phyloP scores from a whole-genome alignment of 805 yeast species.

The Spathaspora girioi region DNA sequence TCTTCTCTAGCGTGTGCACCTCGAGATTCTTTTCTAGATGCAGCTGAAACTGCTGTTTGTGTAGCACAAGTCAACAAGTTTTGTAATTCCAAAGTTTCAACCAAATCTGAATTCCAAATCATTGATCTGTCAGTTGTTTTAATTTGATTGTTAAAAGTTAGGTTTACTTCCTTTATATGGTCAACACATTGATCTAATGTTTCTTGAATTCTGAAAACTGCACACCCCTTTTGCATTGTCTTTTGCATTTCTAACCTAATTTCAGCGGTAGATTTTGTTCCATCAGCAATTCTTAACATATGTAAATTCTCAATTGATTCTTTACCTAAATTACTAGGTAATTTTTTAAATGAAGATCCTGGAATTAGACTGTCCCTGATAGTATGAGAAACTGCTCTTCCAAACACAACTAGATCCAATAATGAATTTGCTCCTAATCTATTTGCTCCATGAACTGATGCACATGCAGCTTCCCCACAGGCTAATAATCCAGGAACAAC shows the following conservation, averaged over 20 bases:
- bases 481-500: constrained; percentile 92
- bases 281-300: constrained; percentile 78
- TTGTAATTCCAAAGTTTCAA: constrained; percentile 93
- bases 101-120: constrained; percentile 98
- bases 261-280: constrained; percentile 79
- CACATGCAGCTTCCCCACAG: constrained; percentile 99
- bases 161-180: constrained; percentile 72
- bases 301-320: constrained; percentile 90
- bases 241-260: constrained; percentile 92
- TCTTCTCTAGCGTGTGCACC: constrained; percentile 99
- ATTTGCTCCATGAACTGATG: constrained; percentile 98
- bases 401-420: constrained; percentile 94
- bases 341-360: constrained; percentile 78
- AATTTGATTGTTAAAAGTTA: constrained; percentile 59
- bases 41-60: constrained; percentile 92
- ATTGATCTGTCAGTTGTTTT: constrained; percentile 92
- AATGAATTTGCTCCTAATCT: constrained; percentile 98
- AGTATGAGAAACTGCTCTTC: constrained; percentile 96
- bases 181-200: constrained; percentile 88
- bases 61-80: constrained; percentile 95
- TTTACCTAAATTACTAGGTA: constrained; percentile 82
- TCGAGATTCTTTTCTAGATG: constrained; percentile 94
- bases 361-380: constrained; percentile 83
- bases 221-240: constrained; percentile 94
- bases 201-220: constrained; percentile 93